These are phyloP conservation scores for Picochlorum sp. DNA, from an alignment of 139 green algal species.

Conservation along the genomic window DNA sequence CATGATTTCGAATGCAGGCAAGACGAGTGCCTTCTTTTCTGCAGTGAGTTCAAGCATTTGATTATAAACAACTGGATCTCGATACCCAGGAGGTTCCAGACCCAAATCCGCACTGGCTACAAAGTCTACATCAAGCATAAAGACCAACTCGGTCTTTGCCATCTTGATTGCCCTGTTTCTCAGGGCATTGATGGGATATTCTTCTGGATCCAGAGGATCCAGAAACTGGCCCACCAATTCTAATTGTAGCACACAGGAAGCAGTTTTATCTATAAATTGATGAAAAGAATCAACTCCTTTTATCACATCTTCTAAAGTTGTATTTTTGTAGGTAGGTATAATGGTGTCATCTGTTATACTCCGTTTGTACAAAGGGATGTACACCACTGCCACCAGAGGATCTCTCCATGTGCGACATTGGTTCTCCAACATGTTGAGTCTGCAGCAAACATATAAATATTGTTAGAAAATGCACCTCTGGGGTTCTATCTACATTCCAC, in stretches of 20 bases:
- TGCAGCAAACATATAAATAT: background rate
- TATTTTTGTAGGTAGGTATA: conserved; percentile 1
- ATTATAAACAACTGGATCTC: conserved; percentile 4
- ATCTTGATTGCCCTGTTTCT: conserved; percentile 1
- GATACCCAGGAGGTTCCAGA: background rate
- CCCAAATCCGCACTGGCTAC: background rate
- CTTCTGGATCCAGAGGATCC: background rate
- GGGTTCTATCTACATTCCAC: too few relatives aligned
- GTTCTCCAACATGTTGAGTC: conserved; percentile 3
- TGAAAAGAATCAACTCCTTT: background rate
- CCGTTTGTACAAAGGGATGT: conserved; percentile 1
- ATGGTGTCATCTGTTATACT: background rate
- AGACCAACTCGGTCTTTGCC: background rate
- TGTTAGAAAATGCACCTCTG: background rate
- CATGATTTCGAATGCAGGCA: conserved; percentile 7
- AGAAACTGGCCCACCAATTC: conserved; percentile 4
- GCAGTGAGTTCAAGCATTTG: conserved; percentile 2
- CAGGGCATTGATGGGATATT: conserved; percentile 8
- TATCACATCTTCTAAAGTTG: conserved; percentile 1
- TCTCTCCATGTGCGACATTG: conserved; percentile 4
- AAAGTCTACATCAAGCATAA: conserved; percentile 8
- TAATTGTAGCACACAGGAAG: background rate
- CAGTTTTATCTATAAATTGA: conserved; percentile 1
- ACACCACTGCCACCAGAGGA: background rate
- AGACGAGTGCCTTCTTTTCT: conserved; percentile 2